A percentile compares a stretch with the other conserved stretches of the same genome.
Conservation (phyloP, 2,329 filamentous ascomycete species). For the Tolypocladium ovalisporum region DNA sequence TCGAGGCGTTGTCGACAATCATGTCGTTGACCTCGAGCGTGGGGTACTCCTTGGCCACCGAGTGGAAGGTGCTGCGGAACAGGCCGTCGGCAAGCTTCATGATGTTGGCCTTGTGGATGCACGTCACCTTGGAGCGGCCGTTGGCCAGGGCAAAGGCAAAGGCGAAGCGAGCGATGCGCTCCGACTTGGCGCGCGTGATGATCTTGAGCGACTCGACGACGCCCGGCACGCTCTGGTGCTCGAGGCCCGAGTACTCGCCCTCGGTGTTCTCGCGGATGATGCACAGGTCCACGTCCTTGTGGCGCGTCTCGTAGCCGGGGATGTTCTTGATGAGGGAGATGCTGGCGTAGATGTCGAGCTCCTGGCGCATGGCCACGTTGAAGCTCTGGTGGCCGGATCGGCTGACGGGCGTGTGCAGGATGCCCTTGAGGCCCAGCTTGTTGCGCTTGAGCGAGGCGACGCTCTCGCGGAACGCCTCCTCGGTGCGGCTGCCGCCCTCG, state of each 20-base stretch:
- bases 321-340: constrained; percentile 99
- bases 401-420: constrained; percentile 94
- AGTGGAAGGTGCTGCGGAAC: constrained; percentile 95
- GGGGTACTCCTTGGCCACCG: constrained; percentile 87
- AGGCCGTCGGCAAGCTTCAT: constrained; percentile 99
- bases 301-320: constrained; percentile 92
- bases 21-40: constrained; percentile 96
- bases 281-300: constrained; percentile 95
- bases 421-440: constrained; percentile 98
- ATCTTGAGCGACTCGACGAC: constrained; percentile 99
- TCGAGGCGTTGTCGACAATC: constrained; percentile 99
- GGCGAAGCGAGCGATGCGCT: constrained; percentile 98
- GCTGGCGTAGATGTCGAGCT: constrained; percentile 98
- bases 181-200: constrained; percentile 97
- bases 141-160: constrained; percentile 97
- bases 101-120: constrained; percentile 99
- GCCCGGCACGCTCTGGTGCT: constrained; percentile 93
- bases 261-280: constrained; percentile 99
- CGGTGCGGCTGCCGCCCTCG: constrained; percentile 67
- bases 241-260: constrained; percentile 97
- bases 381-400: constrained; percentile 97
- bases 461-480: constrained; percentile 91
- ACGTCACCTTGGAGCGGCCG: constrained; percentile 98
- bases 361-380: constrained; percentile 98
- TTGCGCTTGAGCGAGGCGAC: constrained; percentile 94